Conservation (phyloP, 2,329 filamentous ascomycete species). For the Phyllosticta capitalensis region DNA sequence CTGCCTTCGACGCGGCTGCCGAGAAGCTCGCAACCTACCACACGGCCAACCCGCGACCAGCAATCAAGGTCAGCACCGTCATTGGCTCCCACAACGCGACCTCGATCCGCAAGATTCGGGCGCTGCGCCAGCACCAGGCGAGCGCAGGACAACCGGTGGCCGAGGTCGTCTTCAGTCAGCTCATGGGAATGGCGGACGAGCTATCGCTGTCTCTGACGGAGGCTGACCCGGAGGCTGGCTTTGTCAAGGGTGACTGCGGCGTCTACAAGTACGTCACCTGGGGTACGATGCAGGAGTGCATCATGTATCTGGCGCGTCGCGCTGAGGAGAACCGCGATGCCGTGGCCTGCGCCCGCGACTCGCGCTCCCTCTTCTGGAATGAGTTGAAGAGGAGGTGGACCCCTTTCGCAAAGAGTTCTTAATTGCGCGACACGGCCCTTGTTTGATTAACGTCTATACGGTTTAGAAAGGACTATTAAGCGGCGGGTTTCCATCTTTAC, state of each 20-base stretch:
- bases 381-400: conserved; percentile 9
- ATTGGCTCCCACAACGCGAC: conserved; percentile 75
- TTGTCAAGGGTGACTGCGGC: conserved; percentile 16
- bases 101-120: conserved; percentile 50
- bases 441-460: neutral
- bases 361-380: conserved; percentile 5
- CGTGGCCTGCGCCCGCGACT: conserved; percentile 3
- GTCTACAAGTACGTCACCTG: conserved; percentile 50
- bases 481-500: neutral
- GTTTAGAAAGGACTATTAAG: neutral
- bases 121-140: conserved; percentile 32
- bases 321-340: conserved; percentile 45
- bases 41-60: conserved; percentile 28
- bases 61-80: conserved; percentile 46
- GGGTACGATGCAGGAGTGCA: conserved; percentile 59
- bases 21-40: conserved; percentile 48
- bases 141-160: conserved; percentile 35
- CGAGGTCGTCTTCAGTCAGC: conserved; percentile 60
- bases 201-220: conserved; percentile 49
- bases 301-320: conserved; percentile 57
- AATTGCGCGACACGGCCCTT: neutral
- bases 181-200: conserved; percentile 95
- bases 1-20: conserved; percentile 60
- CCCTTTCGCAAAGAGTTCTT: neutral
- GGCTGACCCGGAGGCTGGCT: conserved; percentile 21